Percentiles rank a stretch among this genome's conserved stretches.
These are phyloP conservation scores for Rutstroemia sp. DNA, from an alignment of 2,329 filamentous ascomycete genomes.

Conservation along the genomic window DNA sequence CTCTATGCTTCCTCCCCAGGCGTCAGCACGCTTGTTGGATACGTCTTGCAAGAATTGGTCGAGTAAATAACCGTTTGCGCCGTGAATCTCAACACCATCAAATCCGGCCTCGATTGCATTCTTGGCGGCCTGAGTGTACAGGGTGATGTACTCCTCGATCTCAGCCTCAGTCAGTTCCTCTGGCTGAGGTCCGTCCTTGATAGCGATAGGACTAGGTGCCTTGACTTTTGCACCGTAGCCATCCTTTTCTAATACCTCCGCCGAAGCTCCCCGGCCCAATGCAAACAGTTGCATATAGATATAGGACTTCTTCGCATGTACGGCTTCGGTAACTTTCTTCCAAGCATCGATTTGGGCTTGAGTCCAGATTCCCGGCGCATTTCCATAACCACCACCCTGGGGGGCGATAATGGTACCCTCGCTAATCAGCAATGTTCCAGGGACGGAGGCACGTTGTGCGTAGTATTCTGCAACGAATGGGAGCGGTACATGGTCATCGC, in stretches of 20 bases:
- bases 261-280: constrained; percentile 39
- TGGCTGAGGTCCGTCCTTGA: constrained; percentile 19
- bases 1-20: constrained; percentile 43
- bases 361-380: constrained; percentile 49
- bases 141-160: constrained; percentile 31
- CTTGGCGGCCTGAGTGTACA: constrained; percentile 29
- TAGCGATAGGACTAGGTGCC: constrained; percentile 19
- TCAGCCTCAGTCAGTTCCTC: constrained; percentile 33
- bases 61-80: constrained; percentile 29
- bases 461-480: constrained; percentile 44
- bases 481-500: constrained; percentile 39
- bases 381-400: constrained; percentile 39
- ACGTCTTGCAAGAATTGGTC: constrained; percentile 29
- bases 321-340: constrained; percentile 49
- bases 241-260: constrained; percentile 12
- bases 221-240: constrained; percentile 20
- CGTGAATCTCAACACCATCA: constrained; percentile 40
- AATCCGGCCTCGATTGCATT: constrained; percentile 48
- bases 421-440: constrained; percentile 48
- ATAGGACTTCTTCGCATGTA: constrained; percentile 50
- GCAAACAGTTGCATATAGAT: constrained; percentile 57
- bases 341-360: constrained; percentile 46
- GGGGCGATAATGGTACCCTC: constrained; percentile 45
- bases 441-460: constrained; percentile 40
- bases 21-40: constrained; percentile 49